Conservation (phyloP, 768 basidiomycete species). For the Leccinum subtestaceum region DNA sequence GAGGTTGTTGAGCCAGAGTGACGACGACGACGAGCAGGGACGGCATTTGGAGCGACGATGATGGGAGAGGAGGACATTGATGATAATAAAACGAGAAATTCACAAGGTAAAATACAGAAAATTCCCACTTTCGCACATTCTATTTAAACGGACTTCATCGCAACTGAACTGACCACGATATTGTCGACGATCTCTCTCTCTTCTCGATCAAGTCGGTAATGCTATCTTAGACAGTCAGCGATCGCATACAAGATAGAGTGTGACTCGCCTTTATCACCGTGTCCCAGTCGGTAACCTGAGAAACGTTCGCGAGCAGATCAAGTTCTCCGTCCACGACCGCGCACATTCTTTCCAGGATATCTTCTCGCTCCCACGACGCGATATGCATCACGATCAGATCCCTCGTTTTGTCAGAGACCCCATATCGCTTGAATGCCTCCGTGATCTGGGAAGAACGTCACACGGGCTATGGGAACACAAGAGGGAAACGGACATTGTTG, state of each 20-base stretch:
- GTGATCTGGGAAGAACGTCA: conserved; percentile 56
- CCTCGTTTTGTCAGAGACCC: conserved; percentile 64
- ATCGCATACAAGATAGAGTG: neutral
- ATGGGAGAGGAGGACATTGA: neutral
- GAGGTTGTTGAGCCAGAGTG: conserved; percentile 56
- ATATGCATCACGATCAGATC: conserved; percentile 75
- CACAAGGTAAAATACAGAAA: too few relatives aligned
- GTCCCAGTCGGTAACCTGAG: conserved; percentile 63
- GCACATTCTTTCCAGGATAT: conserved; percentile 54
- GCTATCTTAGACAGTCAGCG: conserved; percentile 35
- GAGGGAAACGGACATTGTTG: conserved; percentile 33
- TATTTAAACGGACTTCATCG: conserved; percentile 51
- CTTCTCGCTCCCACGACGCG: conserved; percentile 36
- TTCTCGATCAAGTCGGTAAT: conserved; percentile 62
- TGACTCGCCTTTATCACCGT: conserved; percentile 66
- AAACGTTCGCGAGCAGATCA: conserved; percentile 44
- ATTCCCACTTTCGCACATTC: too few relatives aligned
- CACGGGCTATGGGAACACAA: too few relatives aligned
- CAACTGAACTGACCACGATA: conserved; percentile 74
- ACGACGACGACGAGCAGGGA: conserved; percentile 48
- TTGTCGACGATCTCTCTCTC: conserved; percentile 52
- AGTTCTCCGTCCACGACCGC: conserved; percentile 58
- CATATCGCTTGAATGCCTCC: conserved; percentile 84
- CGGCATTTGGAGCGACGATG: conserved; percentile 11
- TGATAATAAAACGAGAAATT: neutral